Evolutionary conservation across 257 asterid genomes (phyloP), one percentile per base, ranked within the genome.

Genomic region (Echium plantagineum): DNA sequence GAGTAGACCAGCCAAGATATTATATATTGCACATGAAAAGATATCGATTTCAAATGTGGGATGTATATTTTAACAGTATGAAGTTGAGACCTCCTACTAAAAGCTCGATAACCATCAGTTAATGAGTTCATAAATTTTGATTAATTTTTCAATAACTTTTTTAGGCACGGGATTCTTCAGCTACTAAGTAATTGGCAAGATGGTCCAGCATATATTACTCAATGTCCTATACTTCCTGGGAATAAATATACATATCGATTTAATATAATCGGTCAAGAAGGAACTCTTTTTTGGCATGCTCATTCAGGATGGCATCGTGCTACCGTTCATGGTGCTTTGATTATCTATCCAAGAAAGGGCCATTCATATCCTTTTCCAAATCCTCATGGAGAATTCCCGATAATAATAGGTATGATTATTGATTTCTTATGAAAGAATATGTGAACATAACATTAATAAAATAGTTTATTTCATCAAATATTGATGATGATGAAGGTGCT

Each of bases 141-240:
- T 24, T 24, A 21, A 9, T 8, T 57, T 0, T 35, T 9, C 6
- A 35, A 35, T 35, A 35, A 32, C 71, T 24, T 24, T 24, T 24
- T 24, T 24, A 85, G 94, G 94, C 94, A 82, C 60, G 90, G 94
- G 2, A 73, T 85, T 48, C 63, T 80, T 19, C 94, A 85, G 70
- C 73, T 69, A 75, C 58, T 80, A 53, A 75, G 84, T 3, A 76
- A 84, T 63, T 85, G 94, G 94, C 76, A 72, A 0, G 94, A 85
- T 48, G 94, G 94, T 19, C 94, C 94, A 42, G 77, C 85, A 9
- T 85, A 76, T 57, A 65, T 85, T 1, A 85, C 84, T 6, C 94
- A 85, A 55, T 85, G 90, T 60, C 94, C 87, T 1, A 73, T 85
- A 21, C 85, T 76, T 67, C 20, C 94, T 0, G 94, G 87, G 2